A percentile compares a stretch with the other conserved stretches of the same genome.
Conservation (phyloP, 331 rosid species). For the Pyracantha coccinea region DNA sequence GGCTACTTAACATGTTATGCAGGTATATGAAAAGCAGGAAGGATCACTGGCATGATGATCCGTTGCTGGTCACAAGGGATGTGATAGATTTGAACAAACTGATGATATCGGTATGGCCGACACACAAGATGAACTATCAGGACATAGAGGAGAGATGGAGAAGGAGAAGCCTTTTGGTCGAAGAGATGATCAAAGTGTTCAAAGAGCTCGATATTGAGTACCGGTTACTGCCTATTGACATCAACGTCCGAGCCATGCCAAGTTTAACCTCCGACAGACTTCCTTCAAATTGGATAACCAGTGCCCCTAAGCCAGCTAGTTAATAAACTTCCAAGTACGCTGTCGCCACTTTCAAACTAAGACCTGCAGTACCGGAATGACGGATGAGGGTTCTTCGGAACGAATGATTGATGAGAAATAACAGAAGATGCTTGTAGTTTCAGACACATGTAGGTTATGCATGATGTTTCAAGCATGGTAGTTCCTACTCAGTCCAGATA, state of each 20-base stretch:
- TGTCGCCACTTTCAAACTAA: background rate
- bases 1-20: slow-evolving; percentile 1
- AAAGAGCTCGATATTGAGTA: slow-evolving; percentile 19
- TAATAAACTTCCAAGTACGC: background rate
- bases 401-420: background rate
- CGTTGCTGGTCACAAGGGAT: slow-evolving; percentile 21
- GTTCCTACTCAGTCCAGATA: background rate
- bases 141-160: slow-evolving; percentile 22
- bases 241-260: slow-evolving; percentile 3
- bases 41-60: slow-evolving; percentile 24
- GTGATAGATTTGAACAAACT: slow-evolving; percentile 24
- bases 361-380: background rate
- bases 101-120: slow-evolving; percentile 25
- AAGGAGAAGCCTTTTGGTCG: slow-evolving; percentile 17
- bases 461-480: background rate
- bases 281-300: slow-evolving; percentile 7
- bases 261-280: background rate
- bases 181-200: slow-evolving; percentile 19
- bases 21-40: slow-evolving; percentile 25
- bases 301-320: background rate
- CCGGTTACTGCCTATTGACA: slow-evolving; percentile 18
- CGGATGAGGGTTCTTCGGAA: background rate
- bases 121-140: slow-evolving; percentile 33
- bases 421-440: background rate
- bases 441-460: background rate